These are phyloP conservation scores for Diaporthe helianthi DNA, from an alignment of 2,329 filamentous ascomycete genomes.

Conservation along the genomic window DNA sequence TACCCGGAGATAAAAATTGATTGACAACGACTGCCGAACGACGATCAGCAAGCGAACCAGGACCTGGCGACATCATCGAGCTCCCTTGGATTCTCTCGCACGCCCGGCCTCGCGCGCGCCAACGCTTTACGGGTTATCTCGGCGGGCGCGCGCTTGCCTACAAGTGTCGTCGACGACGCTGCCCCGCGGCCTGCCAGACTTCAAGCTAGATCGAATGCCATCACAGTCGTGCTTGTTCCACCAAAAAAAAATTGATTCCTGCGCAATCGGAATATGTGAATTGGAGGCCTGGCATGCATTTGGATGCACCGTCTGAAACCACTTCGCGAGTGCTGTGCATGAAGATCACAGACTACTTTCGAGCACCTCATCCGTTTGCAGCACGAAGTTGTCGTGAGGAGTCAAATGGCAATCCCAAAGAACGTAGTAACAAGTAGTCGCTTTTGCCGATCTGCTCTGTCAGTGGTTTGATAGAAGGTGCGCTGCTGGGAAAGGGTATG, in stretches of 20 bases:
- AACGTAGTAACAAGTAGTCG: neutral
- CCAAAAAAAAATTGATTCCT: neutral
- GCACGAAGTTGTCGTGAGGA: neutral
- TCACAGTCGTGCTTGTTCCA: neutral
- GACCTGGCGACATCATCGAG: neutral
- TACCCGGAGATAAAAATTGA: conserved; percentile 11
- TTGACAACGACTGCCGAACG: neutral
- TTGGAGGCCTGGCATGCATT: neutral
- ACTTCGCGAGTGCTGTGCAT: neutral
- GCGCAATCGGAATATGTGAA: neutral
- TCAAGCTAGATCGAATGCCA: neutral
- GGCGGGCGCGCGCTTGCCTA: neutral
- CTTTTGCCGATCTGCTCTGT: no score
- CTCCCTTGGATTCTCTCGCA: neutral
- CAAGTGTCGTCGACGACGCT: neutral
- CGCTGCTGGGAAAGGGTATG: no score
- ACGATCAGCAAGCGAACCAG: neutral
- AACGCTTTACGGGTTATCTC: neutral
- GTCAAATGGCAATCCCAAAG: neutral
- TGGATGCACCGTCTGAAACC: no score
- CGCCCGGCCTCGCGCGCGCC: neutral
- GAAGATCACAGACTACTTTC: no score
- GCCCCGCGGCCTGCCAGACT: neutral
- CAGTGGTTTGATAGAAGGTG: neutral
- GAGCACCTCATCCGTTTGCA: neutral